Conservation (phyloP, 208 protist genomes). For the Wallacemonas sp. region DNA sequence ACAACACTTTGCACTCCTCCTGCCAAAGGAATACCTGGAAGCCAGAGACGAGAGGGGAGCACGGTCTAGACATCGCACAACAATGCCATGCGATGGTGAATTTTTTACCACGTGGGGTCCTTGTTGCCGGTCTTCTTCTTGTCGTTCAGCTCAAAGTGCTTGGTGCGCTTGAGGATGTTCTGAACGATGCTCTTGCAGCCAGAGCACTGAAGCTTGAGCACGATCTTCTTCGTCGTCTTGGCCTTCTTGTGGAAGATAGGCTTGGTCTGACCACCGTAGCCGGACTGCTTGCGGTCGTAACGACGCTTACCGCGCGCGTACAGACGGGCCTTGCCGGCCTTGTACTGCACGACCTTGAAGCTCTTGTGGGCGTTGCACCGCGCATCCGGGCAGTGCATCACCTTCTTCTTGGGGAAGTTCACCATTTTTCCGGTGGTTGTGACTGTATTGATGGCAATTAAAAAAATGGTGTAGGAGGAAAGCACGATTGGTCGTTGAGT, state of each 20-base stretch:
- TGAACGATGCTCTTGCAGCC: constrained; percentile 96
- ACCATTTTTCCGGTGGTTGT: constrained; percentile 44
- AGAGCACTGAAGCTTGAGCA: constrained; percentile 98
- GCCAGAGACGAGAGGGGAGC: too few species aligned
- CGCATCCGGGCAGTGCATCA: constrained; percentile 68
- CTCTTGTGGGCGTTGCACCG: constrained; percentile 91
- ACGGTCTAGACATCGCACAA: too few species aligned
- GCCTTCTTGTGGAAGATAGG: constrained; percentile 99
- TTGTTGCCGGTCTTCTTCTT: constrained; percentile 84
- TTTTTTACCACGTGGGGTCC: constrained; percentile 90
- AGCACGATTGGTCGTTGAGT: too few species aligned
- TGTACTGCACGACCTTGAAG: constrained; percentile 99
- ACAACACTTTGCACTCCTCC: too few species aligned
- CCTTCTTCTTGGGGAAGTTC: constrained; percentile 83
- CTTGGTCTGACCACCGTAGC: constrained; percentile 99
- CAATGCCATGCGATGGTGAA: too few species aligned
- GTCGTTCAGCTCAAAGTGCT: constrained; percentile 99
- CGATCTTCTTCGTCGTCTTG: constrained; percentile 99
- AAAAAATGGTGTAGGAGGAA: too few species aligned
- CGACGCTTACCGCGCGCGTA: constrained; percentile 98
- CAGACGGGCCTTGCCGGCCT: constrained; percentile 97
- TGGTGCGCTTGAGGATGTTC: constrained; percentile 96
- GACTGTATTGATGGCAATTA: too few species aligned
- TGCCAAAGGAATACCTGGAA: too few species aligned
- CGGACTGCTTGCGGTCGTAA: constrained; percentile 99